phyloP scores from a whole-genome alignment of 257 asterid genomes.

The Eustoma russellianum region DNA sequence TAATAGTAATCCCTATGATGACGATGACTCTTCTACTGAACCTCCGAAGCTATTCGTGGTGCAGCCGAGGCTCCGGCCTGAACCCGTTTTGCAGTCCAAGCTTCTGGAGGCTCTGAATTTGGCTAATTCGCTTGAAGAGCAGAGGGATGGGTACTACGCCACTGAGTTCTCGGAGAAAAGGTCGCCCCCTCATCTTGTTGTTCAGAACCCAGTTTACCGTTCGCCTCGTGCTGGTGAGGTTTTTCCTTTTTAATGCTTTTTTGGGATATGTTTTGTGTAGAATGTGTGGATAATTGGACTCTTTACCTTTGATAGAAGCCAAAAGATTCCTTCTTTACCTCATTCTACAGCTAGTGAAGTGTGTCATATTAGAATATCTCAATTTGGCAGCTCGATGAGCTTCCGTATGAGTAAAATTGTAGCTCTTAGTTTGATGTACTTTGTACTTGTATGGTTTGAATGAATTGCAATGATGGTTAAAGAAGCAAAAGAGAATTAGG shows the following conservation, averaged over 20 bases:
- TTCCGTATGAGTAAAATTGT: no score
- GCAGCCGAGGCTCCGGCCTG: conserved; percentile 88
- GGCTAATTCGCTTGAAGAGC: conserved; percentile 85
- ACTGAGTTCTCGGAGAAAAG: conserved; percentile 50
- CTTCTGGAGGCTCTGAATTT: conserved; percentile 77
- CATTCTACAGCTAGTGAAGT: no score
- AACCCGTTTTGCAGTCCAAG: conserved; percentile 43
- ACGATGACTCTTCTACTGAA: conserved; percentile 26
- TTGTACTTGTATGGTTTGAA: no score
- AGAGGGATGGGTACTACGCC: conserved; percentile 55
- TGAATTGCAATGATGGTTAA: no score
- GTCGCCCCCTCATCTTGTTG: conserved; percentile 74
- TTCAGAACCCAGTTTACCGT: conserved; percentile 66
- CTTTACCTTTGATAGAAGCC: no score
- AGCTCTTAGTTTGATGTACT: no score
- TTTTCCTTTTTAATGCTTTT: neutral
- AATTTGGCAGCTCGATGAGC: no score
- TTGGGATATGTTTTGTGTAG: neutral
- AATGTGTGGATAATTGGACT: no score
- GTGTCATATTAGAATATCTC: no score
- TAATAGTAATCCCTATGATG: conserved; percentile 13
- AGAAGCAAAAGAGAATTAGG: no score
- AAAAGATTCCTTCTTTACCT: no score
- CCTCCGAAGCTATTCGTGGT: conserved; percentile 77
- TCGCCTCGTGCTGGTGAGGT: conserved; percentile 60